Evolutionary conservation across 768 basidiomycete species (phyloP).

Genomic region (Calvatia gigantea): DNA sequence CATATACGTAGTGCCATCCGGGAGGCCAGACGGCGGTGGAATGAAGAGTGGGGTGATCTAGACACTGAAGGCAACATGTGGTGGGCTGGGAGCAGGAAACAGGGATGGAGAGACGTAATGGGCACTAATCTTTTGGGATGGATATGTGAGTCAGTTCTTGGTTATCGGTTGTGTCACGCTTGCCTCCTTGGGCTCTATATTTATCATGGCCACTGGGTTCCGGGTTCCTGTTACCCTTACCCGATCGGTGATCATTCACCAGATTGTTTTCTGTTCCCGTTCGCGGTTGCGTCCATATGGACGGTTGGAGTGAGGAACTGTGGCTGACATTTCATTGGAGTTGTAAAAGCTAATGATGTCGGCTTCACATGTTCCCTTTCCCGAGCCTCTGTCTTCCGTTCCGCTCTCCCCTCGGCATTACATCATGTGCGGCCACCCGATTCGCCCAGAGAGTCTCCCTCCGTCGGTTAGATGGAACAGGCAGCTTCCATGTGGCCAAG

Average conservation of each 20-base stretch:
- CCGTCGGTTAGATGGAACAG: neutral
- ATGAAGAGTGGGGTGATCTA: constrained; percentile 78
- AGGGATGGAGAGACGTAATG: constrained; percentile 84
- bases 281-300: neutral
- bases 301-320: neutral
- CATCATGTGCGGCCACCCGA: neutral
- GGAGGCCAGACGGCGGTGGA: constrained; percentile 50
- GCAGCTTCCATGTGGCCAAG: neutral
- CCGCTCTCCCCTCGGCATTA: neutral
- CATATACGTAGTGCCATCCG: constrained; percentile 45
- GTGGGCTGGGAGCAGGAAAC: constrained; percentile 64
- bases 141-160: constrained; percentile 60
- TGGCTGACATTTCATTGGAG: neutral
- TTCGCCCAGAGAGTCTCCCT: neutral
- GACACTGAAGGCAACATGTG: constrained; percentile 81
- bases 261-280: neutral
- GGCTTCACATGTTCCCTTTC: neutral
- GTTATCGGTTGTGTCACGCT: neutral
- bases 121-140: constrained; percentile 64
- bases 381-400: neutral
- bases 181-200: neutral
- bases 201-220: neutral
- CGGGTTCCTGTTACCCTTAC: neutral
- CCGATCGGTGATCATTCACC: neutral
- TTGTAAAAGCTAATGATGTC: neutral